These are phyloP conservation scores for Rasamsonia emersonii DNA, from an alignment of 2,329 filamentous ascomycete species.

Conservation along the genomic window DNA sequence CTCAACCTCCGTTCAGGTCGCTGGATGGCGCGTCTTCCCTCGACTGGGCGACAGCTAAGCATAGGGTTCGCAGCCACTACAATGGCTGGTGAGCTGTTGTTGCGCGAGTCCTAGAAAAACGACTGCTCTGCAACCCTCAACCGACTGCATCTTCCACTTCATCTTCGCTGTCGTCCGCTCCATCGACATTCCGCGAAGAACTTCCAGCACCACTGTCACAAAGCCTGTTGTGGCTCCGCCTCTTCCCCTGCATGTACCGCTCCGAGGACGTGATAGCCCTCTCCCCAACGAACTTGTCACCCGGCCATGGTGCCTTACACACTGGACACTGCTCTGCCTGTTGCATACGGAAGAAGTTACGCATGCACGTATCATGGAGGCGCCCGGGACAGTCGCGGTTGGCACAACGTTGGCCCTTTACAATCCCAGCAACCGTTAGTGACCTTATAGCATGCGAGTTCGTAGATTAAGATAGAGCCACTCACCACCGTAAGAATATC, in stretches of 20 bases:
- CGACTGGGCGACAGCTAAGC: too few relatives aligned
- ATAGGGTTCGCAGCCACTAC: too few relatives aligned
- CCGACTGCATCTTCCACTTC: too few relatives aligned
- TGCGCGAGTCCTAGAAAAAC: too few relatives aligned
- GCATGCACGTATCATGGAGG: constrained; percentile 68
- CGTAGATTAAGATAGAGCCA: constrained; percentile 6
- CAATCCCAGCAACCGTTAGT: neutral
- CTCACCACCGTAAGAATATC: constrained; percentile 71
- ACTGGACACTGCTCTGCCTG: constrained; percentile 55
- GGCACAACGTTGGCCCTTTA: constrained; percentile 63
- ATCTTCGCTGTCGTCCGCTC: too few relatives aligned
- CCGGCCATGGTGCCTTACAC: constrained; percentile 45
- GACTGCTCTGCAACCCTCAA: too few relatives aligned
- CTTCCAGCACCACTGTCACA: too few relatives aligned
- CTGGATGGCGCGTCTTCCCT: too few relatives aligned
- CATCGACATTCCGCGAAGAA: too few relatives aligned
- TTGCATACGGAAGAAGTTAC: constrained; percentile 62
- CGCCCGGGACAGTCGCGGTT: constrained; percentile 59
- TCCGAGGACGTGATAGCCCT: constrained; percentile 33
- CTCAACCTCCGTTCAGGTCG: too few relatives aligned
- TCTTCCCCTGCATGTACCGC: constrained; percentile 17
- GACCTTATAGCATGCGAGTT: constrained; percentile 2
- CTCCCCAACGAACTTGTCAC: constrained; percentile 46
- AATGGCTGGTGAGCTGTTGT: too few relatives aligned
- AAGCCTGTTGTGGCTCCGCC: constrained; percentile 16